Conservation (phyloP, 2,329 filamentous ascomycete genomes). For the Fusarium brachygibbosum region DNA sequence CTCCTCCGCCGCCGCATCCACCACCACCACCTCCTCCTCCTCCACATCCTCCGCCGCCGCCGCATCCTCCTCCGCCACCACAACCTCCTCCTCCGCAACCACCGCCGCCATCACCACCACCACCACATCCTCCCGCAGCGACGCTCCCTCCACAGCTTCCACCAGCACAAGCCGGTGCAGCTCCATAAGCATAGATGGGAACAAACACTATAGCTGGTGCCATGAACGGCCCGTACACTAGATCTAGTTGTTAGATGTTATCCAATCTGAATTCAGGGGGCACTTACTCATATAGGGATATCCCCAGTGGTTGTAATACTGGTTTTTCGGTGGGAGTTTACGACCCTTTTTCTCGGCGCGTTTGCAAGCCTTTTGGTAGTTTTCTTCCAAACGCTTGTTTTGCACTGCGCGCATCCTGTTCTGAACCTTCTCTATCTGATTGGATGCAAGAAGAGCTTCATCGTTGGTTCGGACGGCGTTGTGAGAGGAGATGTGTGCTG, state of each 20-base stretch:
- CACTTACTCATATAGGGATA: conserved; percentile 60
- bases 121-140: conserved; percentile 56
- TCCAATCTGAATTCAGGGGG: fast-evolving
- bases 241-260: fast-evolving
- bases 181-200: conserved; percentile 56
- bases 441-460: conserved; percentile 13
- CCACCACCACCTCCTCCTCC: conserved; percentile 55
- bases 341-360: conserved; percentile 65
- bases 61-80: background rate
- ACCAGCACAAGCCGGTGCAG: conserved; percentile 55
- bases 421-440: conserved; percentile 16
- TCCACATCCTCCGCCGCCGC: conserved; percentile 65
- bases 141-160: conserved; percentile 65
- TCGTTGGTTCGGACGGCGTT: conserved; percentile 66
- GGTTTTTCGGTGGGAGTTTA: conserved; percentile 60
- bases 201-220: conserved; percentile 58
- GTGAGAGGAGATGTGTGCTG: conserved; percentile 80
- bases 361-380: conserved; percentile 68
- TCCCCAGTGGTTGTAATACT: conserved; percentile 69
- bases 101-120: conserved; percentile 40
- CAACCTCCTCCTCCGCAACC: conserved; percentile 14
- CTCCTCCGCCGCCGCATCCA: conserved; percentile 9
- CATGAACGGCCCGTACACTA: conserved; percentile 62
- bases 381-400: conserved; percentile 60
- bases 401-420: conserved; percentile 36